Conservation (phyloP, 495 filamentous ascomycete genomes). For the Penicillium odoratum region DNA sequence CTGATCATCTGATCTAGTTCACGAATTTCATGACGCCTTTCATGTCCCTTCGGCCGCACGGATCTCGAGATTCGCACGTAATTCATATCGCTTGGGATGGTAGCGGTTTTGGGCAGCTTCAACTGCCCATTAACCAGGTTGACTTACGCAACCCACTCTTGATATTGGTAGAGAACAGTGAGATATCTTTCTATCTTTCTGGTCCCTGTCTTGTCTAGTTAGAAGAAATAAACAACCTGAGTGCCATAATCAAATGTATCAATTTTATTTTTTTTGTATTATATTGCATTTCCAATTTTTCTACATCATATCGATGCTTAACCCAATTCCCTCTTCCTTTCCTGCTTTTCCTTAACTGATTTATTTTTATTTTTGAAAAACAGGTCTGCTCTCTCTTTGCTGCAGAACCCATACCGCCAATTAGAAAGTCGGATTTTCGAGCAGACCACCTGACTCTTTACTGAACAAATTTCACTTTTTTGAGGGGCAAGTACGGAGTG, state of each 20-base stretch:
- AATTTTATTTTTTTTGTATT: background rate
- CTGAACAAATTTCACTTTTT: background rate
- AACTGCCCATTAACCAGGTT: background rate
- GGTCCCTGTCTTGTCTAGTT: background rate
- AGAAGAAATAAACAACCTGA: background rate
- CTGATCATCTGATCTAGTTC: slow-evolving; percentile 3
- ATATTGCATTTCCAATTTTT: slow-evolving; percentile 3
- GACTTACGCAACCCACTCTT: background rate
- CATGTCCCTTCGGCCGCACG: background rate
- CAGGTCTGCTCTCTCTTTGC: background rate
- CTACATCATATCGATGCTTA: slow-evolving; percentile 1
- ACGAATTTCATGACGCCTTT: slow-evolving; percentile 5
- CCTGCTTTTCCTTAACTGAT: background rate
- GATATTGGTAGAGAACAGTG: background rate
- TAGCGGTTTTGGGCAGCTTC: background rate
- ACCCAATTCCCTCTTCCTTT: background rate
- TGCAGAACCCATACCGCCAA: background rate
- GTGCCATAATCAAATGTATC: slow-evolving; percentile 12
- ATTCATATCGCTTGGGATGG: background rate
- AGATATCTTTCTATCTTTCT: background rate
- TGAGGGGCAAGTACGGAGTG: background rate
- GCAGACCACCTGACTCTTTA: background rate
- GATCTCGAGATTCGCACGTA: background rate
- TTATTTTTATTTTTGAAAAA: no score
- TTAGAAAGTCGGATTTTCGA: background rate